phyloP scores from a whole-genome alignment of 805 yeast species.

The Blastobotrys attinorum region DNA sequence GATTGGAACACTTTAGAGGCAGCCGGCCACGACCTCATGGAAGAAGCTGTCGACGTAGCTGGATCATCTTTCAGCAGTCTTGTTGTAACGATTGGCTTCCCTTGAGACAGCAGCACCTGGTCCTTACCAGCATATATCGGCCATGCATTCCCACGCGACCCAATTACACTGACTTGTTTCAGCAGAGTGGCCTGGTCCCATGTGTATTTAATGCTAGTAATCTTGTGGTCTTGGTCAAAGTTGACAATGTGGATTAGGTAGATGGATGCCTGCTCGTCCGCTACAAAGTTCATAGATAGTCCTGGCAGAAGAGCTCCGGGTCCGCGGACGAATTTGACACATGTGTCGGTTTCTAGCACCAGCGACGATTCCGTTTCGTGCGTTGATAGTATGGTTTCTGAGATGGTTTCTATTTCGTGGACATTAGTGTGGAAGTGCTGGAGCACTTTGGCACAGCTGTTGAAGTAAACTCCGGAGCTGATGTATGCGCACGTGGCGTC shows the following conservation, averaged over 20 bases:
- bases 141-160: conserved; percentile 25
- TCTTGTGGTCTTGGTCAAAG: conserved; percentile 11
- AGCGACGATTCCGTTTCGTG: conserved; percentile 13
- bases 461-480: conserved; percentile 14
- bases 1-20: conserved; percentile 10
- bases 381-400: conserved; percentile 14
- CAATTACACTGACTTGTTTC: conserved; percentile 24
- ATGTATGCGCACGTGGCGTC: conserved; percentile 15
- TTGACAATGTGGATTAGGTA: conserved; percentile 14
- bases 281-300: conserved; percentile 21
- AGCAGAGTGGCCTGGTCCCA: conserved; percentile 25
- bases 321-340: conserved; percentile 21
- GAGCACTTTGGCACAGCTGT: conserved; percentile 15
- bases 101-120: conserved; percentile 9
- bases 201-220: conserved; percentile 14
- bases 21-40: conserved; percentile 8
- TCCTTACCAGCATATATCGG: conserved; percentile 21
- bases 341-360: conserved; percentile 20
- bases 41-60: neutral
- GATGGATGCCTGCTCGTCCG: conserved; percentile 18
- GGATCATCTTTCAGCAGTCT: neutral
- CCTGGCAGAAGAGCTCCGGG: conserved; percentile 21
- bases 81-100: neutral
- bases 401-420: conserved; percentile 12
- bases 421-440: conserved; percentile 12